phyloP scores from a whole-genome alignment of 2,329 filamentous ascomycete species.

The Fusarium burgessii region DNA sequence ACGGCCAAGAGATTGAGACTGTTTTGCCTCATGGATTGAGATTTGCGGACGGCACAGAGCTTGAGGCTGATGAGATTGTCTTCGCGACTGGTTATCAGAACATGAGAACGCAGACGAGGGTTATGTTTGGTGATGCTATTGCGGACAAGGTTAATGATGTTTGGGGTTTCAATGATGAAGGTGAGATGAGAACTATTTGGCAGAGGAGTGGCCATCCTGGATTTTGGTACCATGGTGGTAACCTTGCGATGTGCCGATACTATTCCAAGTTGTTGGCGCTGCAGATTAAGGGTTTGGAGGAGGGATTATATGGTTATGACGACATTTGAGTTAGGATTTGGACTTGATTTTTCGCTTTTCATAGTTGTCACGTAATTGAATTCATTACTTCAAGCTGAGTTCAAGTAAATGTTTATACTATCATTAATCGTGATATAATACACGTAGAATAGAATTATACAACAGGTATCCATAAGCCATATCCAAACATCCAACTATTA shows the following conservation, averaged over 20 bases:
- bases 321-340: slow-evolving; percentile 40
- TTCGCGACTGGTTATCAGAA: slow-evolving; percentile 75
- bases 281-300: slow-evolving; percentile 62
- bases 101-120: slow-evolving; percentile 73
- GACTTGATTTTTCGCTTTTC: neutral
- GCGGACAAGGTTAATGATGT: slow-evolving; percentile 69
- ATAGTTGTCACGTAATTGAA: neutral
- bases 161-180: slow-evolving; percentile 71
- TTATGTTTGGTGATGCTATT: slow-evolving; percentile 71
- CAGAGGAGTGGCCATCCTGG: slow-evolving; percentile 70
- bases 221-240: slow-evolving; percentile 76
- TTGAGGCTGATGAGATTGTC: slow-evolving; percentile 73
- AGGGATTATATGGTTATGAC: slow-evolving; percentile 51
- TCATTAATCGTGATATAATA: neutral
- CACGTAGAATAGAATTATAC: neutral
- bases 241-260: slow-evolving; percentile 70
- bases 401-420: neutral
- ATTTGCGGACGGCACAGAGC: slow-evolving; percentile 65
- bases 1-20: slow-evolving; percentile 65
- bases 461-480: neutral
- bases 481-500: neutral
- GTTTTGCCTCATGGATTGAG: slow-evolving; percentile 60
- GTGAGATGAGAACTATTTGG: slow-evolving; percentile 70
- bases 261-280: slow-evolving; percentile 67
- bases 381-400: accelerated